Conservation (phyloP, 306 rosid genomes). For the Inga laurina region DNA sequence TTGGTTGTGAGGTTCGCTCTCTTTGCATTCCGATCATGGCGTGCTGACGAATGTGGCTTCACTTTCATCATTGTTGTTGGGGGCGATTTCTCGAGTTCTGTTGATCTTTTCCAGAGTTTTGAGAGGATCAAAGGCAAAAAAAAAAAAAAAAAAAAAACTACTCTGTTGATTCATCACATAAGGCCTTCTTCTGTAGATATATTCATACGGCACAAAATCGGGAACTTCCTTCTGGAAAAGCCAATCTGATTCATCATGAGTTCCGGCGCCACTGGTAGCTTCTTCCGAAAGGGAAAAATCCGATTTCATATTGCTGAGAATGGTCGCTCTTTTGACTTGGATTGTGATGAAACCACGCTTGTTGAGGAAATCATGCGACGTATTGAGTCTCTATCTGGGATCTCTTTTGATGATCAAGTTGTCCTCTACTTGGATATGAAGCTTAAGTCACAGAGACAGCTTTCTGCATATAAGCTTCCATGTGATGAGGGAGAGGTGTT, state of each 20-base stretch:
- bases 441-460: conserved; percentile 65
- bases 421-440: conserved; percentile 79
- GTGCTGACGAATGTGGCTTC: conserved; percentile 25
- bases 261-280: conserved; percentile 50
- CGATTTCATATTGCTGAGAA: conserved; percentile 88
- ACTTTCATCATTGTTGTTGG: neutral
- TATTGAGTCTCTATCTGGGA: conserved; percentile 57
- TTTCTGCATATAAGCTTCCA: conserved; percentile 84
- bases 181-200: conserved; percentile 20
- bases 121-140: neutral
- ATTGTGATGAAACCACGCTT: conserved; percentile 61
- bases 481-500: conserved; percentile 75
- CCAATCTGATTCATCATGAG: conserved; percentile 37
- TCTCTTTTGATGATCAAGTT: conserved; percentile 67
- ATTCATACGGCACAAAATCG: conserved; percentile 29
- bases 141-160: neutral
- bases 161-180: conserved; percentile 14
- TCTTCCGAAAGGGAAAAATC: conserved; percentile 55
- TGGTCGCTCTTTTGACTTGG: conserved; percentile 78
- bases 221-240: neutral
- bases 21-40: conserved; percentile 23
- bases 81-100: conserved; percentile 9
- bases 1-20: conserved; percentile 26
- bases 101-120: conserved; percentile 22
- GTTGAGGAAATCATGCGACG: conserved; percentile 74